These are phyloP conservation scores for Xylaria sp. DNA, from an alignment of 2,329 filamentous ascomycete genomes.

Conservation along the genomic window DNA sequence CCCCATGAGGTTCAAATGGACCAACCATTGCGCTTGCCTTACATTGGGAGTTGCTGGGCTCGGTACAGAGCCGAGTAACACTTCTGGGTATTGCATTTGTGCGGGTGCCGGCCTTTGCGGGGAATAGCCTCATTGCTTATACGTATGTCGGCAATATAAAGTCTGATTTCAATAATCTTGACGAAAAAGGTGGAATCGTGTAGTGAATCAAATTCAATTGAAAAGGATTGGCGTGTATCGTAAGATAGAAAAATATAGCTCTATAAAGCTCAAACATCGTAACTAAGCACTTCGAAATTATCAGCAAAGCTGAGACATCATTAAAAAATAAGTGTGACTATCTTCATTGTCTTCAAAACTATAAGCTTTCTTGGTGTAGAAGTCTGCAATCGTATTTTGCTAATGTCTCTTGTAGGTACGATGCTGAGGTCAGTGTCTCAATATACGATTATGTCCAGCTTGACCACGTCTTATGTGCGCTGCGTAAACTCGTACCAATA, in stretches of 20 bases:
- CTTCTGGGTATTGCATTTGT: neutral
- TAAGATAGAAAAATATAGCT: neutral
- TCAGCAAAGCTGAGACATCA: conserved; percentile 1
- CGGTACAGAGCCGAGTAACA: neutral
- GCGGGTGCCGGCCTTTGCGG: neutral
- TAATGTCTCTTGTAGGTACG: neutral
- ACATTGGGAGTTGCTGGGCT: neutral
- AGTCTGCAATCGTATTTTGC: neutral
- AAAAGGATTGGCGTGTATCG: neutral
- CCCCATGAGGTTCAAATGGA: neutral
- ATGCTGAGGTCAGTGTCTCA: neutral
- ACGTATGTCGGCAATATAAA: neutral
- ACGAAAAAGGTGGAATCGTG: neutral
- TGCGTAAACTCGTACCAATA: neutral
- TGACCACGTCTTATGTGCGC: neutral
- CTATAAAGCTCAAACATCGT: neutral
- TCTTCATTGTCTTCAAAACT: conserved; percentile 8
- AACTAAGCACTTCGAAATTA: neutral
- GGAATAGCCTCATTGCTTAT: neutral
- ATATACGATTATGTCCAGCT: neutral
- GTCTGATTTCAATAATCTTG: neutral
- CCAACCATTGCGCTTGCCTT: conserved; percentile 9
- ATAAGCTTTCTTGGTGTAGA: neutral
- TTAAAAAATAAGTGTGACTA: neutral
- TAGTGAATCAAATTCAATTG: neutral